Base-by-base conservation (phyloP, 768 basidiomycete genomes). In the Lentinula aciculospora region DNA sequence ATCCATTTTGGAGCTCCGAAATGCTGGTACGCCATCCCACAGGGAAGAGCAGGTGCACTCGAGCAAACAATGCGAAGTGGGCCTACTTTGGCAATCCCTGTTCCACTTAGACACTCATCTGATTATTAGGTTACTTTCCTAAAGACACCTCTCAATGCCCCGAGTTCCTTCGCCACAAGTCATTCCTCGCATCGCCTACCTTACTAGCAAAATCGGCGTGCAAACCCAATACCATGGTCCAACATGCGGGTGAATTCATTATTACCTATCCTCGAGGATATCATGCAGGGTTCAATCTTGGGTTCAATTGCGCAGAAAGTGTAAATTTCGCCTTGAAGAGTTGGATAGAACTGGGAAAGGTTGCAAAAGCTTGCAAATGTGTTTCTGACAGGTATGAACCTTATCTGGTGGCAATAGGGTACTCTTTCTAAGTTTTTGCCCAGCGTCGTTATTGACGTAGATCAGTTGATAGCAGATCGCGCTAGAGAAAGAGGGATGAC, bases 1-100 rank as follows among this genome's bases (percentile, higher is more conserved):
- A 92, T 99, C 56, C 97, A 99, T 70, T 98, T 98, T 64, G 97
- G 97, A 0, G 94, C 95, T 0, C 94, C 95, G 1, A 98, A 92
- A 64, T 89, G 90, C 66, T 99, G 97, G 97, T 98, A 98, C 70
- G 88, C 94, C 2, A 79, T 98, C 17, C 97, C 97, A 3, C 95
- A 97, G 70, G 88, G 80, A 17, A 82, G 92, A 58, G 85, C 94
- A 0, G 72, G 74, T 13, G 84, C 86, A 10, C 81, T 99, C n/a
- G 97, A 98, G 69, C 80, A 86, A 37, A 86, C 86, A 3, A 94
- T 99, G 89, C 83, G 85, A 73, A 84, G 94, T 94, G 56, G 56
- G 78, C 68, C 19, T 25, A 9, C 32, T 47, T 39, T 59, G 9
- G 19, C 32, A 23, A 17, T 45, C 46, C 25, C 17, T 36, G 23